phyloP scores from a whole-genome alignment of 1,284 basidiomycete species.

The Cutaneotrichosporon spelunceum region DNA sequence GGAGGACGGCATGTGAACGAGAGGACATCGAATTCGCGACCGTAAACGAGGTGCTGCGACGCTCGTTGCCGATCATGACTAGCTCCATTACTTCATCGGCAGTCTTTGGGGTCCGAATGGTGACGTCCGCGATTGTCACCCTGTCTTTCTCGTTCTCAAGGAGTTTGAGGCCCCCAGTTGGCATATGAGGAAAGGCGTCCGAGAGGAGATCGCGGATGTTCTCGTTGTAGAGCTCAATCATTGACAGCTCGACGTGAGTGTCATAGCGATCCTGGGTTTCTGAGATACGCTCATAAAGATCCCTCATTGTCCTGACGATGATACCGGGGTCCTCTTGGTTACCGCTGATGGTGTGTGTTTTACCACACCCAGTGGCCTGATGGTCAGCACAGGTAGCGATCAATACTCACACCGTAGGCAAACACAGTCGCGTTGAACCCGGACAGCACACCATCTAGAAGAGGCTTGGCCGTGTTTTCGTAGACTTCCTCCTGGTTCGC shows the following conservation, averaged over 20 bases:
- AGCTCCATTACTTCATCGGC: slow-evolving; percentile 91
- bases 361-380: slow-evolving; percentile 94
- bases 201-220: slow-evolving; percentile 91
- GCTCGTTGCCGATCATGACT: slow-evolving; percentile 78
- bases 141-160: slow-evolving; percentile 77
- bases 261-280: slow-evolving; percentile 76
- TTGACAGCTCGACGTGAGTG: slow-evolving; percentile 82
- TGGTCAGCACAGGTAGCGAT: slow-evolving; percentile 2
- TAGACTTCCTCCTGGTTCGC: slow-evolving; percentile 81
- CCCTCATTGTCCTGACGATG: slow-evolving; percentile 94
- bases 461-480: slow-evolving; percentile 73
- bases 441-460: slow-evolving; percentile 77
- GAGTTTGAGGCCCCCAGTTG: slow-evolving; percentile 80
- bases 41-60: slow-evolving; percentile 85
- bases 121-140: slow-evolving; percentile 81
- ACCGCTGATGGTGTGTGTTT: slow-evolving; percentile 96
- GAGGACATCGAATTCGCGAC: slow-evolving; percentile 93
- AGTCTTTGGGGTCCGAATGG: slow-evolving; percentile 69
- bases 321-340: slow-evolving; percentile 80
- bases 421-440: slow-evolving; percentile 97
- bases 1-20: slow-evolving; percentile 90
- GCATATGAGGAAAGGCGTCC: slow-evolving; percentile 59
- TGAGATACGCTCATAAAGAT: slow-evolving; percentile 84
- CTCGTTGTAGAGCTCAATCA: slow-evolving; percentile 97
- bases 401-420: slow-evolving; percentile 80